Evolutionary conservation across 2,329 filamentous ascomycete genomes (phyloP), one percentile per base, ranked within the genome.

Genomic region (Aspergillus novoparasiticus): DNA sequence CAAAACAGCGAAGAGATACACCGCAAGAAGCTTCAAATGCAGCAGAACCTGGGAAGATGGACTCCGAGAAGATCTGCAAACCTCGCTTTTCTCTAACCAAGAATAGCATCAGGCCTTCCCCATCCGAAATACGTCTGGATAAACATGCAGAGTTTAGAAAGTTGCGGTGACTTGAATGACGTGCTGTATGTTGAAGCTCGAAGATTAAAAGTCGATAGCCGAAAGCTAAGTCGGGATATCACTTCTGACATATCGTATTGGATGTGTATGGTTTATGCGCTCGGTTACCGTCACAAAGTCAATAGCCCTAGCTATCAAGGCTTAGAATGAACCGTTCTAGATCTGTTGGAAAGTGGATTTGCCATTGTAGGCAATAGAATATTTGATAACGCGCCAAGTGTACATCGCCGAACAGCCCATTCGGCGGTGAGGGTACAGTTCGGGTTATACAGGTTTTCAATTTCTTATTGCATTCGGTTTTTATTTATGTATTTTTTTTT

Each of bases 161-260:
- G 21, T 59, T 59, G 48, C 58, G 34, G 48, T 53, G 36, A 51
- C 36, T 50, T 23, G 45, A 36, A 19, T 50, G 23, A 30, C 16
- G 26, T 16, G 32, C 14, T 23, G 19, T n/a, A 51, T 23, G 26
- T 21, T 6, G 19, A 23, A 30, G 39, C 16, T 32, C 36, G 10
- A 54, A 59, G 58, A 48, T 43, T 53, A 43, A 59, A 43, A 32
- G 26, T 59, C 58, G 50, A 59, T 59, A 59, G 58, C 50, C 48
- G 21, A 39, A 55, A 39, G 11, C 36, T 21, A 19, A 41, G 19
- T 39, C 16, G 51, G 39, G 9, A 55, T 39, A 55, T 55, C 51
- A 55, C n/a, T 41, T 59, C 23, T 54, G 58, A 59, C 48, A 59
- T 54, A 26, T 59, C 58, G 32, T 28, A 32, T 34, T 23, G 14